phyloP scores from a whole-genome alignment of 192 early-diverging fungal species.

The Backusella liffmaniae region DNA sequence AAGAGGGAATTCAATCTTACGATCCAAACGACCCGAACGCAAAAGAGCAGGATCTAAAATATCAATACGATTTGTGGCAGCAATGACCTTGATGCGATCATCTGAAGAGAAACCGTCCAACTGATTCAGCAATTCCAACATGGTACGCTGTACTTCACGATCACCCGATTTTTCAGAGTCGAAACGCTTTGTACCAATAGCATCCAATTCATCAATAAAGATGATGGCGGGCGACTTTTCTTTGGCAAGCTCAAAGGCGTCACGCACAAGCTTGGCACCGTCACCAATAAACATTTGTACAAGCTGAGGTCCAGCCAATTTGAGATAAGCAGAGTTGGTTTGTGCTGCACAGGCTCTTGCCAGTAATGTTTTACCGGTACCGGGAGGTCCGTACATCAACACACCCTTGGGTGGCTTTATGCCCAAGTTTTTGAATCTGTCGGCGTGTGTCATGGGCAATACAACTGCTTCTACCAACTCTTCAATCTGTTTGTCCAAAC shows the following conservation, averaged over 20 bases:
- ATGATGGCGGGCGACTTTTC: conserved; percentile 99
- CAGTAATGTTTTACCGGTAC: conserved; percentile 89
- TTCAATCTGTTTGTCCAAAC: conserved; percentile 87
- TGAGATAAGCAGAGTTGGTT: conserved; percentile 93
- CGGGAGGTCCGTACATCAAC: conserved; percentile 83
- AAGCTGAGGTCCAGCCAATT: conserved; percentile 94
- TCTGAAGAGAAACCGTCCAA: conserved; percentile 96
- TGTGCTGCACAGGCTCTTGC: conserved; percentile 98
- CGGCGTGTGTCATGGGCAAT: conserved; percentile 84
- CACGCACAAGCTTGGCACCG: conserved; percentile 95
- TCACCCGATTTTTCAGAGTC: conserved; percentile 97
- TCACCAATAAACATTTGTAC: conserved; percentile 99
- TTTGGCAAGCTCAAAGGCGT: conserved; percentile 96
- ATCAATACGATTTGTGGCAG: conserved; percentile 96
- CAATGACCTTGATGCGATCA: conserved; percentile 98
- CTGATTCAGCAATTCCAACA: conserved; percentile 98
- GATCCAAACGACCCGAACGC: conserved; percentile 85
- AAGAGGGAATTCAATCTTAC: conserved; percentile 92
- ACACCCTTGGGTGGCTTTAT: conserved; percentile 87
- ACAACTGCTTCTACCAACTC: conserved; percentile 87
- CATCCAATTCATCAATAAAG: conserved; percentile 99
- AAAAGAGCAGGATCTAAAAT: conserved; percentile 89
- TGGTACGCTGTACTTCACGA: conserved; percentile 97
- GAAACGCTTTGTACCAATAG: conserved; percentile 98
- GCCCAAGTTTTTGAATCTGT: conserved; percentile 82